Evolutionary conservation across 2,329 filamentous ascomycete genomes (phyloP).

Genomic region (Cladophialophora carrionii): DNA sequence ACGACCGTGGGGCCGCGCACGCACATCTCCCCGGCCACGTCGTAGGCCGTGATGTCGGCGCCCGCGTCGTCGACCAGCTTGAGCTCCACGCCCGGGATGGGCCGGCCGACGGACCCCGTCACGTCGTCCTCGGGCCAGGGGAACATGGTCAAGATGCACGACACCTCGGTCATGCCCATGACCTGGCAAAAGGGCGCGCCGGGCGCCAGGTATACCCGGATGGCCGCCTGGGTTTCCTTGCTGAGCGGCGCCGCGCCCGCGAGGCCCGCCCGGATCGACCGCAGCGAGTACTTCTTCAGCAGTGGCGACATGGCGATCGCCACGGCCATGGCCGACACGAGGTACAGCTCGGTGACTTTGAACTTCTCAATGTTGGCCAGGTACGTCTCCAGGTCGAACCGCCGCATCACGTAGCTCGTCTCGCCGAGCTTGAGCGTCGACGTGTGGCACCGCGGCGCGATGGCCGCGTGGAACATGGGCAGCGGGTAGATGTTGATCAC

Average conservation of each 20-base stretch:
- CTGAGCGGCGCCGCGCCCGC: conserved; percentile 56
- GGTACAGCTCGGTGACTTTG: conserved; percentile 29
- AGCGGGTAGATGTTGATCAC: conserved; percentile 8
- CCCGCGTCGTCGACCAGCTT: conserved; percentile 55
- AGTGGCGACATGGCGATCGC: conserved; percentile 40
- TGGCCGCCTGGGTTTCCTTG: conserved; percentile 46
- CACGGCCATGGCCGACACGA: conserved; percentile 52
- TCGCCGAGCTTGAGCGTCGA: conserved; percentile 48
- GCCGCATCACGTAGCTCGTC: conserved; percentile 52
- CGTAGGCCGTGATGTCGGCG: conserved; percentile 56
- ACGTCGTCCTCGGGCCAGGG: conserved; percentile 47
- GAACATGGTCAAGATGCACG: conserved; percentile 38
- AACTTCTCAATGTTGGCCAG: conserved; percentile 25
- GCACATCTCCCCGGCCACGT: conserved; percentile 53
- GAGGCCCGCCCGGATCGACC: conserved; percentile 16
- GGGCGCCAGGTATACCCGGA: conserved; percentile 48
- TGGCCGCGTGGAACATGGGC: conserved; percentile 27
- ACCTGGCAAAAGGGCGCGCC: conserved; percentile 52
- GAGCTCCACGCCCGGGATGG: conserved; percentile 44
- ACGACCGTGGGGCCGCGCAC: conserved; percentile 58
- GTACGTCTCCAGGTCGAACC: conserved; percentile 43
- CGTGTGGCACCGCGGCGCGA: conserved; percentile 25
- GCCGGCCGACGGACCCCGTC: conserved; percentile 54
- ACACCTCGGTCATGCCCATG: conserved; percentile 61
- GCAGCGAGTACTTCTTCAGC: conserved; percentile 40